Evolutionary conservation across 331 rosid genomes (phyloP).

Genomic region (Phaseolus coccineus): DNA sequence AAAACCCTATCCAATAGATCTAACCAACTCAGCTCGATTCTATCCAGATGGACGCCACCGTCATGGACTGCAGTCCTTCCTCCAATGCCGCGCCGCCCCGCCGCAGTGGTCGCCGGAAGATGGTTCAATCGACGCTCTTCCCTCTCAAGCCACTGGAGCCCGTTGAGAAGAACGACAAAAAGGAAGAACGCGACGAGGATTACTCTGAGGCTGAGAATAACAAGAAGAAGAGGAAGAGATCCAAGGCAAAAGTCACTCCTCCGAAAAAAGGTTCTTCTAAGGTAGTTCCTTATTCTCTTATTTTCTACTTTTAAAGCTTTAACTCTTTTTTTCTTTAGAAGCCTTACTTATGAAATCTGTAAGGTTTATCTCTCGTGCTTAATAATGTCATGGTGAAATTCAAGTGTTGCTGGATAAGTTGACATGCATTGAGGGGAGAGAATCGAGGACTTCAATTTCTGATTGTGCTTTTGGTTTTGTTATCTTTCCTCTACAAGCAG

Average conservation of each 20-base stretch:
- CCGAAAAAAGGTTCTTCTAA: constrained; percentile 51
- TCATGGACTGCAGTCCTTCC: constrained; percentile 50
- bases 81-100: constrained; percentile 45
- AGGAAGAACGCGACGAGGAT: constrained; percentile 54
- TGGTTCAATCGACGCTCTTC: constrained; percentile 81
- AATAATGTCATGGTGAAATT: neutral
- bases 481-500: constrained; percentile 37
- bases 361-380: neutral
- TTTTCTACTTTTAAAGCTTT: neutral
- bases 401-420: neutral
- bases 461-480: neutral
- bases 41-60: constrained; percentile 42
- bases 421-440: neutral
- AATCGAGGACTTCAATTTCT: neutral
- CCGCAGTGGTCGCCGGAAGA: constrained; percentile 64
- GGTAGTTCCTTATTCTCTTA: constrained; percentile 40
- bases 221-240: constrained; percentile 62
- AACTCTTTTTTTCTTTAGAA: neutral
- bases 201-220: constrained; percentile 50
- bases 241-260: constrained; percentile 58
- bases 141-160: constrained; percentile 61
- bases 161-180: constrained; percentile 43
- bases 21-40: constrained; percentile 12
- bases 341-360: neutral
- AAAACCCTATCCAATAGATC: constrained; percentile 38